Evolutionary conservation across 2,329 filamentous ascomycete species (phyloP).

Genomic region (Phoma sp.): DNA sequence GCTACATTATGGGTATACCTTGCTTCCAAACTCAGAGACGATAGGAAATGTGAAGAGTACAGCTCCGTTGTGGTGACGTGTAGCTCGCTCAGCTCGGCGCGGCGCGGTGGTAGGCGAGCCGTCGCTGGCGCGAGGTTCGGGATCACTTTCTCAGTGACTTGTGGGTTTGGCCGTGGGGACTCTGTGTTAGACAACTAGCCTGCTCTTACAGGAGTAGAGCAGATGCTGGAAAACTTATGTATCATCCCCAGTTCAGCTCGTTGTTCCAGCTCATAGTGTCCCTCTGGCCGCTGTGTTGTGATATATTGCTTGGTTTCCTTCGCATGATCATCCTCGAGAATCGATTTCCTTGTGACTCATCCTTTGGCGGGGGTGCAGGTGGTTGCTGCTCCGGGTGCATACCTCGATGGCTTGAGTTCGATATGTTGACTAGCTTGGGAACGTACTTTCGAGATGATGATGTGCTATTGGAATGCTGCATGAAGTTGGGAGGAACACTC

Average conservation of each 20-base stretch:
- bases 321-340: constrained; percentile 47
- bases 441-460: constrained; percentile 40
- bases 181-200: background rate
- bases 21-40: constrained; percentile 32
- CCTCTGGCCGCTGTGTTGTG: constrained; percentile 44
- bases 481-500: constrained; percentile 47
- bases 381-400: constrained; percentile 41
- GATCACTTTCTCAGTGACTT: constrained; percentile 50
- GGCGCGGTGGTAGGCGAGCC: constrained; percentile 5
- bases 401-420: constrained; percentile 35
- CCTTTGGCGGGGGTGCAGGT: constrained; percentile 46
- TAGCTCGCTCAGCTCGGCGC: constrained; percentile 37
- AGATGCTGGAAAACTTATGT: background rate
- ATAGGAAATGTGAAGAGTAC: constrained; percentile 30
- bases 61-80: constrained; percentile 47
- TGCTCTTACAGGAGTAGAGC: background rate
- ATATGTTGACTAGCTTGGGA: constrained; percentile 47
- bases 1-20: constrained; percentile 49
- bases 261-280: constrained; percentile 46
- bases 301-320: constrained; percentile 47
- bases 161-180: background rate
- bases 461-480: constrained; percentile 33
- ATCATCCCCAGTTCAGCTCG: constrained; percentile 46
- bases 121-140: constrained; percentile 44
- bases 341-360: constrained; percentile 42